These are phyloP conservation scores for Eragrostis curvula DNA, from an alignment of 176 grass and related monocot genomes.

Conservation along the genomic window DNA sequence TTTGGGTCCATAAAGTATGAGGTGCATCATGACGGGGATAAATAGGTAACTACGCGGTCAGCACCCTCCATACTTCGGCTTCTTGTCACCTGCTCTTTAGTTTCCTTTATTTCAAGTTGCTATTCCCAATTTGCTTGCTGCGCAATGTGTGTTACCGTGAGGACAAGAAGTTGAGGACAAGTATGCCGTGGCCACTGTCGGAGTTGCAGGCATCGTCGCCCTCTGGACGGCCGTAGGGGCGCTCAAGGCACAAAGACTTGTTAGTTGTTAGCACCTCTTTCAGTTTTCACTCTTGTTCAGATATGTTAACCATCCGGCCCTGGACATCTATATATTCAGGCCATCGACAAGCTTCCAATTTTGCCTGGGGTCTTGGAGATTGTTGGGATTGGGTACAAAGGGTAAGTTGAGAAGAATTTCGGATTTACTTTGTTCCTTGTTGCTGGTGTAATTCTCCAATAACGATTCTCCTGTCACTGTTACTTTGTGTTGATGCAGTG, in stretches of 20 bases:
- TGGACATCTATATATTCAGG: constrained; percentile 29
- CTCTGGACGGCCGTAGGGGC: constrained; percentile 81
- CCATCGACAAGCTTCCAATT: constrained; percentile 87
- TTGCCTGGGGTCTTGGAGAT: constrained; percentile 84
- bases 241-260: too few species aligned
- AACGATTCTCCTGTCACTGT: not conserved
- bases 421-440: not conserved
- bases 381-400: constrained; percentile 86
- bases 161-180: constrained; percentile 97
- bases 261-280: too few species aligned
- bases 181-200: constrained; percentile 80
- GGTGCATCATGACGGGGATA: too few species aligned
- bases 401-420: constrained; percentile 47
- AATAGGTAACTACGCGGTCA: too few species aligned
- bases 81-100: too few species aligned
- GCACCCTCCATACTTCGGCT: too few species aligned
- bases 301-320: not conserved
- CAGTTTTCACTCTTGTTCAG: too few species aligned
- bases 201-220: constrained; percentile 59
- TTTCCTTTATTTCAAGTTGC: not conserved
- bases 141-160: constrained; percentile 45
- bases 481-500: constrained; percentile 72
- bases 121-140: not conserved
- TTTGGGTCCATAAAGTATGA: too few species aligned
- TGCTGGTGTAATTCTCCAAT: constrained; percentile 3